Evolutionary conservation across 768 basidiomycete genomes (phyloP), one percentile per base, ranked within the genome.

Genomic region (Trametes cingulata): DNA sequence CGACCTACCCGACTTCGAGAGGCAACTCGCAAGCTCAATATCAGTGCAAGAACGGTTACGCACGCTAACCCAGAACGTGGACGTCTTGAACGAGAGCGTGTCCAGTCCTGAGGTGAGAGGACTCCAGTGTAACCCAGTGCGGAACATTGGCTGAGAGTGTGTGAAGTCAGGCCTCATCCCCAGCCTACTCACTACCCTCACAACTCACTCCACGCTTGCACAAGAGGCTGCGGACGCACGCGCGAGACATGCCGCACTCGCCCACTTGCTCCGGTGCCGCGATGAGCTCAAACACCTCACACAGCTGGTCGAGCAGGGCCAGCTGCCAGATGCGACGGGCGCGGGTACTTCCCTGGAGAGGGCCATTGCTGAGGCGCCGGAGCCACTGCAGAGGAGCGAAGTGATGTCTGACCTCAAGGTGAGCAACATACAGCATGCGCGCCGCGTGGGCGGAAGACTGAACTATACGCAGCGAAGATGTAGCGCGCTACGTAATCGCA

Each of bases 151-250:
- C 55, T 54, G 51, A 56, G 42, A 42, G 53, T 52, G 45, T 50
- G 39, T 19, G 36, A 70, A 94, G 92, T 80, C 79, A 70, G 92
- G 92, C 36, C 76, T 91, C 33, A 73, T 90, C 25, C 82, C 90
- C 14, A 79, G 74, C 9, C 72, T 93, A 0, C 59, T 88, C n/a
- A 68, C 69, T 47, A 74, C 77, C 8, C 77, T 93, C 58, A 74
- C 78, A n/a, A 71, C 73, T 65, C 91, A 93, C 71, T 81, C 84
- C 10, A 66, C 77, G 6, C 75, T 93, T 13, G 82, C 85, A 1
- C 90, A 91, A 72, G 78, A 85, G 65, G 73, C 84, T 10, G 70
- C 79, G 15, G 81, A 92, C 69, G 80, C 86, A 14, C 71, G 80
- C 37, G 77, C 81, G 13, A 67, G 77, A 35, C 75, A 80, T 56